These are phyloP conservation scores for Coemansia sp. DNA, from an alignment of 192 early-diverging fungal genomes.

Conservation along the genomic window DNA sequence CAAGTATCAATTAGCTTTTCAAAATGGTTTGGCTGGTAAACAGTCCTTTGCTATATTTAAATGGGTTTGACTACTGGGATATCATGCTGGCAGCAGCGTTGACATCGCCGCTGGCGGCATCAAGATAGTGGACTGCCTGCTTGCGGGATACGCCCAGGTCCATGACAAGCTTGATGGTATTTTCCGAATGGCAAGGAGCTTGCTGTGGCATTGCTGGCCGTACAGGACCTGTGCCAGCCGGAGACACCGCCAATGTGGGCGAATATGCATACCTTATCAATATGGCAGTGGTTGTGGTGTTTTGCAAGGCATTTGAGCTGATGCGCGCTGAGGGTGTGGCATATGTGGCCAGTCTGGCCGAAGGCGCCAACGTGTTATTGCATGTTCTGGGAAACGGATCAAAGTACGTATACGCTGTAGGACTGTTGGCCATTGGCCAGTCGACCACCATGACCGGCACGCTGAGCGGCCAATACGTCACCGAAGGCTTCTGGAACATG, in stretches of 20 bases:
- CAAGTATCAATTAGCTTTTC: too few species aligned
- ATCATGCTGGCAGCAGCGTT: constrained; percentile 86
- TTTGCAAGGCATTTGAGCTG: constrained; percentile 59
- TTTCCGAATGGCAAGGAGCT: too few species aligned
- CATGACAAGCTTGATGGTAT: constrained; percentile 8
- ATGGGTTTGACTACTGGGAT: constrained; percentile 53
- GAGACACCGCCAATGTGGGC: too few species aligned
- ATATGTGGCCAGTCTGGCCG: constrained; percentile 46
- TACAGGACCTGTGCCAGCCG: too few species aligned
- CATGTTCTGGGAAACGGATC: constrained; percentile 65
- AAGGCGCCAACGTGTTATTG: constrained; percentile 57
- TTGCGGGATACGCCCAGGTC: constrained; percentile 76
- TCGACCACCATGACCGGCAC: constrained; percentile 88
- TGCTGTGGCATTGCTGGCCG: too few species aligned
- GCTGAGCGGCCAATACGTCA: constrained; percentile 86
- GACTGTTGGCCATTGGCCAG: constrained; percentile 82
- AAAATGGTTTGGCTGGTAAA: too few species aligned
- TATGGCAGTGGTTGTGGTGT: constrained; percentile 69
- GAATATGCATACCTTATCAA: constrained; percentile 66
- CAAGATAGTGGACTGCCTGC: constrained; percentile 77
- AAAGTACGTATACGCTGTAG: constrained; percentile 74
- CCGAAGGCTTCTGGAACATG: constrained; percentile 81
- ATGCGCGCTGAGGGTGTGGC: constrained; percentile 51
- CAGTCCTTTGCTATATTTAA: background rate
- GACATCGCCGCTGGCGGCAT: constrained; percentile 77